Evolutionary conservation across 2,329 filamentous ascomycete species (phyloP), one percentile per base, ranked within the genome.

Genomic region (Basipetospora sp.): DNA sequence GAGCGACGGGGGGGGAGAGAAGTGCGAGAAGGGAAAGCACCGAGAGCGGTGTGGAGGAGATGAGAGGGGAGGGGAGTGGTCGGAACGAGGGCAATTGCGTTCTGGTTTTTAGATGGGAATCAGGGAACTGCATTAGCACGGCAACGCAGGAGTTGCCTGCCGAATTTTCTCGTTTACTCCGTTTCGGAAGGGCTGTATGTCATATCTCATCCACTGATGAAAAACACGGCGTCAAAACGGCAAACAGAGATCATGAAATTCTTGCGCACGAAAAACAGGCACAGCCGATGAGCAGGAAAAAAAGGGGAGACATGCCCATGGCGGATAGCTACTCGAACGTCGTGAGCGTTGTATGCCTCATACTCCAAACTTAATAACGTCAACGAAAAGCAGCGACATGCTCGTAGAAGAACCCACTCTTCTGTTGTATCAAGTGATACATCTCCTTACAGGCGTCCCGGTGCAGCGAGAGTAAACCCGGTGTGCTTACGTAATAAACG

Each of bases 171-270:
- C 66, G 71, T 63, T 63, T 60, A 62, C 66, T 58, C 62, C 54
- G 59, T 64, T 64, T 60, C 60, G 64, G 68, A 67, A 68, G 66
- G 63, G 66, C 69, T 74, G 67, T 75, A 73, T 74, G 70, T 74
- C 70, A 72, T 67, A 68, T 62, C 55, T 60, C 60, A 60, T 63
- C n/a, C 61, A 58, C 42, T 52, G 60, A 71, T 74, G 71, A 69
- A 65, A n/a, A n/a, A 25, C 22, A 25, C 62, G 72, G 72, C 71
- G 71, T 77, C 71, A 71, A 71, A 67, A 74, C 63, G 71, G 69
- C 71, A 70, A 72, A 72, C 61, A 62, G 59, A 67, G 55, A 56
- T 40, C 42, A 35, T 40, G 38, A 42, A 41, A 40, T 45, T 45
- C 37, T 39, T n/a, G n/a, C n/a, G 41, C 41, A 40, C 33, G 42